These are phyloP conservation scores for Barnettozyma californica DNA, from an alignment of 805 yeast species.

Conservation along the genomic window DNA sequence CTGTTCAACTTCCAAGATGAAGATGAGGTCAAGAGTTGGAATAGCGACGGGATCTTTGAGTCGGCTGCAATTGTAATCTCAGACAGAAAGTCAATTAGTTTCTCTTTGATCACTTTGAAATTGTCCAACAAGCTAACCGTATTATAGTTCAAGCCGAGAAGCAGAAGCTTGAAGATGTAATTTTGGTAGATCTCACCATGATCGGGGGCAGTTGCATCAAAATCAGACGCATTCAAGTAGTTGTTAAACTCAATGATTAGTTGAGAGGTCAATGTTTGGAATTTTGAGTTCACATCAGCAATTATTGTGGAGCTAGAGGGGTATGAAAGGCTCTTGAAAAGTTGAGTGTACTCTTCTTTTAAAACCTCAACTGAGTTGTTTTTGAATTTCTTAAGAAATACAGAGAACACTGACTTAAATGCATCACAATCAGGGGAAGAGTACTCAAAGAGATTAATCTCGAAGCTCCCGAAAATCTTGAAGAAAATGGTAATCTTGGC, in stretches of 20 bases:
- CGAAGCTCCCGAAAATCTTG: conserved; percentile 16
- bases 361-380: conserved; percentile 13
- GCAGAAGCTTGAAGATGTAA: conserved; percentile 15
- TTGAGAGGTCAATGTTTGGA: conserved; percentile 12
- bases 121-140: conserved; percentile 8
- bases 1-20: conserved; percentile 17
- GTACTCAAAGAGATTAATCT: conserved; percentile 17
- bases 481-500: conserved; percentile 13
- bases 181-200: conserved; percentile 15
- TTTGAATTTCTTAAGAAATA: conserved; percentile 17
- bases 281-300: conserved; percentile 8
- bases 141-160: conserved; percentile 15
- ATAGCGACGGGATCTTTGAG: conserved; percentile 3
- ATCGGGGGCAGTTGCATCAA: conserved; percentile 9
- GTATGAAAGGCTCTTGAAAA: conserved; percentile 8
- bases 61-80: conserved; percentile 1
- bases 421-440: conserved; percentile 14
- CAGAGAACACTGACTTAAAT: conserved; percentile 9
- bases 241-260: conserved; percentile 14
- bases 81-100: conserved; percentile 6
- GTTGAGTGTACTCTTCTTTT: conserved; percentile 8
- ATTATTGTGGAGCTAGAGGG: conserved; percentile 5
- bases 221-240: conserved; percentile 9
- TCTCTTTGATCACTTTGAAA: conserved; percentile 11
- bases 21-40: conserved; percentile 16